phyloP scores from a whole-genome alignment of 2,329 filamentous ascomycete species.

The Aspergillus sp. region DNA sequence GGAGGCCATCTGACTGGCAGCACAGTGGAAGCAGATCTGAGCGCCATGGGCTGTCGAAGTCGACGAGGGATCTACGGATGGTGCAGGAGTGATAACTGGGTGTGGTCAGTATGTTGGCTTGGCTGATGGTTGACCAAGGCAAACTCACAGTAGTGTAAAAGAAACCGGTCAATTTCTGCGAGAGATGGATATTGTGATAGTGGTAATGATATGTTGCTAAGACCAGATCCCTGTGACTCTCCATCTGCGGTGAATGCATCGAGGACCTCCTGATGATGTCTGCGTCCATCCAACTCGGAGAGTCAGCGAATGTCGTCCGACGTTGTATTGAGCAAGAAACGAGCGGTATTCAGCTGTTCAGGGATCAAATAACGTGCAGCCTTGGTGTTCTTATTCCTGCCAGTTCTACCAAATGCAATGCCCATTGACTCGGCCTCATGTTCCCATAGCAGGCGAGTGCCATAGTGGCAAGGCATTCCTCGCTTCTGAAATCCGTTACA shows the following conservation, averaged over 20 bases:
- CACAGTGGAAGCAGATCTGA: neutral
- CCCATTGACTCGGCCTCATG: neutral
- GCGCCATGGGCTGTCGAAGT: conserved; percentile 1
- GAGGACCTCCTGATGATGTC: neutral
- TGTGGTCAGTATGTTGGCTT: neutral
- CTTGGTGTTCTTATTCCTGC: no score
- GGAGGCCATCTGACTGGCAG: neutral
- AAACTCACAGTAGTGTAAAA: neutral
- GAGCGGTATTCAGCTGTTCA: neutral
- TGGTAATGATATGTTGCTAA: neutral
- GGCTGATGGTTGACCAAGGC: neutral
- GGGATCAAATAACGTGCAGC: neutral
- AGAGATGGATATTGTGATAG: neutral
- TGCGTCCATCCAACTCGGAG: neutral
- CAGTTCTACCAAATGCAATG: neutral
- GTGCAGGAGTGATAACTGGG: neutral
- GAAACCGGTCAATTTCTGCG: neutral
- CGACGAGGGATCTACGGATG: neutral
- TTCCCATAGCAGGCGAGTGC: neutral
- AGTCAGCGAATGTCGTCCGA: neutral
- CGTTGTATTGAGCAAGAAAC: neutral
- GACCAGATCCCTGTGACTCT: no score
- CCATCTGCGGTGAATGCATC: no score
- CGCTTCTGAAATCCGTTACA: neutral
- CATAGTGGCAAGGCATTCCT: neutral